Evolutionary conservation across 495 filamentous ascomycete species (phyloP).

Genomic region (Astrothelium macrocarpum): DNA sequence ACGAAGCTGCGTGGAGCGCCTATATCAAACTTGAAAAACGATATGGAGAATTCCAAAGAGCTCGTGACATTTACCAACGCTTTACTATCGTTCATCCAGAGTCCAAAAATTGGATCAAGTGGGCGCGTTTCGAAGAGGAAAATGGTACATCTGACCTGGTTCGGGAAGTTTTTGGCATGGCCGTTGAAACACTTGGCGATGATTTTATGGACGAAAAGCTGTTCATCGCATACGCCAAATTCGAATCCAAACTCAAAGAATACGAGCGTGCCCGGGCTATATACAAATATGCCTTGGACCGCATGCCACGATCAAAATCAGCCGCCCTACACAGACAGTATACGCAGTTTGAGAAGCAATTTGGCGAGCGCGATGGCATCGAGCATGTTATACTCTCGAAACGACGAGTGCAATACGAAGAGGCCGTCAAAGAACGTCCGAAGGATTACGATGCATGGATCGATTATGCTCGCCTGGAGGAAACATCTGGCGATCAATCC

Average conservation of each 20-base stretch:
- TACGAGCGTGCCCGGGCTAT: conserved; percentile 92
- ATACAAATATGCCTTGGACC: conserved; percentile 92
- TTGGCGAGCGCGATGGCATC: conserved; percentile 84
- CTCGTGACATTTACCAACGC: conserved; percentile 74
- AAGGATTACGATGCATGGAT: conserved; percentile 96
- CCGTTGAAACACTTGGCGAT: conserved; percentile 84
- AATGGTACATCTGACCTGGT: conserved; percentile 83
- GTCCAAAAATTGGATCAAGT: conserved; percentile 96
- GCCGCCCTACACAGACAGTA: conserved; percentile 80
- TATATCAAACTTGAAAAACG: conserved; percentile 97
- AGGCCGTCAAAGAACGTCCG: conserved; percentile 79
- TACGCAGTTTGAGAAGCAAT: conserved; percentile 97
- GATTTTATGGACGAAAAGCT: conserved; percentile 95
- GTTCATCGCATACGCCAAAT: conserved; percentile 86
- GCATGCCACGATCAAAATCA: conserved; percentile 78
- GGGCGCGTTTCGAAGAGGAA: conserved; percentile 95
- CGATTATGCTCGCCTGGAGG: conserved; percentile 86
- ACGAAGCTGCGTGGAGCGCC: conserved; percentile 87
- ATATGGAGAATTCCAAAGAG: conserved; percentile 80
- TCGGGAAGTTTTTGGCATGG: conserved; percentile 81
- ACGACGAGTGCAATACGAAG: conserved; percentile 85
- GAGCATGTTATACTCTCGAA: conserved; percentile 96
- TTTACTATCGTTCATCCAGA: conserved; percentile 94
- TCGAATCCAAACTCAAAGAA: conserved; percentile 88
- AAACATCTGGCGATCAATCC: conserved; percentile 67